Evolutionary conservation across 2,329 filamentous ascomycete species (phyloP), one percentile per base, ranked within the genome.

Genomic region (Pseudofabraea citricarpa): DNA sequence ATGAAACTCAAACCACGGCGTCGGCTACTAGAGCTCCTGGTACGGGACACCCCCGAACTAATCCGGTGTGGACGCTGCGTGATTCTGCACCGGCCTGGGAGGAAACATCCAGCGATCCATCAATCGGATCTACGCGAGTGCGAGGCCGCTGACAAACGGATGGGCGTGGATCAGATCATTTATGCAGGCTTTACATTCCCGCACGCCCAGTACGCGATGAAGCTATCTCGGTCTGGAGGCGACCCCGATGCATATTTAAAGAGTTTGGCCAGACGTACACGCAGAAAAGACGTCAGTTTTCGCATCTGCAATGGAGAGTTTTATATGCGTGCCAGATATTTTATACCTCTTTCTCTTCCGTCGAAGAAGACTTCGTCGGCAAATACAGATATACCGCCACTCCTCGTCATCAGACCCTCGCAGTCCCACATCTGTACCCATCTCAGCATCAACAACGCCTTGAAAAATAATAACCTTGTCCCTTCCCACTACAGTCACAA

Each of bases 111-210:
- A n/a, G 35, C 35, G 10, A 21, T 22, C 19, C 19, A 15, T 22
- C 9, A 5, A 8, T 4, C 35, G 7, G 35, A 13, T 3, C 15
- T 37, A 6, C 21, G 35, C n/a, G 35, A 37, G 7, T 37, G 35
- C 15, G 35, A 37, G 21, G 15, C 23, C 9, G 9, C 15, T 12
- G 35, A 37, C 21, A 21, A 5, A 21, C 18, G 21, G 10, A 6
- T 37, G 12, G 35, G 35, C 18, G 35, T 23, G 8, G 35, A 21
- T 13, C n/a, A 37, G 16, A 21, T 37, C 13, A 20, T 37, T 37
- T 37, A 37, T 37, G 21, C 21, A 8, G 35, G 35, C 2, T 37
- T 37, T 24, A 37, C 21, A n/a, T 37, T 31, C 27, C 27, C 27
- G 27, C 27, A 31, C 27, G 13, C 16, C 9, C 27, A 31, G 27